These are phyloP conservation scores for Cystobasidium onofrii DNA, from an alignment of 768 basidiomycete genomes.

Conservation along the genomic window DNA sequence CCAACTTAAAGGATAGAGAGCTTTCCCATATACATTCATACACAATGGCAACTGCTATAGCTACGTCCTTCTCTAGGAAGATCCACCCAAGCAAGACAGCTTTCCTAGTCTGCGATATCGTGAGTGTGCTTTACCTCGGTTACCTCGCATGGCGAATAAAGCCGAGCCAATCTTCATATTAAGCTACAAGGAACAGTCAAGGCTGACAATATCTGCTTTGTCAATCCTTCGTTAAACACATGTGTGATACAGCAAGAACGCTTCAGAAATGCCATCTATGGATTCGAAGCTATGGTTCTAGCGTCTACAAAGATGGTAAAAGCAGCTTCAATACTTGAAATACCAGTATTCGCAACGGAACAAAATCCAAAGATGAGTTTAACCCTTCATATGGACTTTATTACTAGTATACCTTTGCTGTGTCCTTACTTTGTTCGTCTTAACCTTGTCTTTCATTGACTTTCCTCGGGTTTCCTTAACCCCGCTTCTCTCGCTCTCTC, in stretches of 20 bases:
- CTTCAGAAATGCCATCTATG: slow-evolving; percentile 52
- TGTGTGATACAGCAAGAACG: slow-evolving; percentile 36
- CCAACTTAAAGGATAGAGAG: too few species aligned
- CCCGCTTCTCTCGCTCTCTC: neutral
- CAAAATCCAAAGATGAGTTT: slow-evolving; percentile 58
- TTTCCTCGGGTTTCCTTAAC: too few species aligned
- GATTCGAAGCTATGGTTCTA: slow-evolving; percentile 50
- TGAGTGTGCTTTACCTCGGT: slow-evolving; percentile 61
- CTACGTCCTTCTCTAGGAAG: slow-evolving; percentile 26
- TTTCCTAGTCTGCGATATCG: slow-evolving; percentile 78
- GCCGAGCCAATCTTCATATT: too few species aligned
- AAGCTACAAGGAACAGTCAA: too few species aligned
- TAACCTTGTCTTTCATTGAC: slow-evolving; percentile 46
- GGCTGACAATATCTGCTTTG: too few species aligned
- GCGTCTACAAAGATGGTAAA: slow-evolving; percentile 65
- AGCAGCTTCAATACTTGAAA: neutral
- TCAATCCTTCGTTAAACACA: too few species aligned
- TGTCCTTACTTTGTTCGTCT: too few species aligned
- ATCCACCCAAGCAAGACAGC: slow-evolving; percentile 49
- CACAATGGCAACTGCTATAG: slow-evolving; percentile 17
- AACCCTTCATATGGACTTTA: too few species aligned
- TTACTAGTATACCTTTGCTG: too few species aligned
- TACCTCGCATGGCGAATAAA: too few species aligned
- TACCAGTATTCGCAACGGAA: slow-evolving; percentile 52
- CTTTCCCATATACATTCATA: too few species aligned